Evolutionary conservation across 441 rosid genomes (phyloP).

Genomic region (Kokia cookei): DNA sequence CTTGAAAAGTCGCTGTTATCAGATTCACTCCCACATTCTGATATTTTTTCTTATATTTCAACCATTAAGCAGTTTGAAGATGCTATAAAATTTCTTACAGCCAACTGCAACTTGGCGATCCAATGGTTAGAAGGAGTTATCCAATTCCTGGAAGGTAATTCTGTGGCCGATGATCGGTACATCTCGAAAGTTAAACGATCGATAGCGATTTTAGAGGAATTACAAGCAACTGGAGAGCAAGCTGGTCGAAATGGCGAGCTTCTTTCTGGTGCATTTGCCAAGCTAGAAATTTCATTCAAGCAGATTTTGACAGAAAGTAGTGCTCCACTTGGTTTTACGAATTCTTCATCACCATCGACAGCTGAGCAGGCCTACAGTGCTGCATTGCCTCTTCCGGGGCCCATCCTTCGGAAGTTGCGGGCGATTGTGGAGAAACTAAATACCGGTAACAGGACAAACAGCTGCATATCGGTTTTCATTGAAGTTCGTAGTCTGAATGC

Average conservation of each 20-base stretch:
- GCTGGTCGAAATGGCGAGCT: slow-evolving; percentile 16
- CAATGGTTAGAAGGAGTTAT: slow-evolving; percentile 58
- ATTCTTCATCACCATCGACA: not conserved
- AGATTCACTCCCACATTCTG: slow-evolving; percentile 18
- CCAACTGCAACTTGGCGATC: slow-evolving; percentile 58
- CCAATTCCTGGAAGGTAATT: slow-evolving; percentile 36
- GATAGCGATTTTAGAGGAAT: slow-evolving; percentile 28
- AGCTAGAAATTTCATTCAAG: slow-evolving; percentile 48
- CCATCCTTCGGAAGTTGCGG: slow-evolving; percentile 32
- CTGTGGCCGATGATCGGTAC: slow-evolving; percentile 27
- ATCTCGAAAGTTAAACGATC: slow-evolving; percentile 33
- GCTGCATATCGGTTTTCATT: slow-evolving; percentile 29
- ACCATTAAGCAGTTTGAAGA: slow-evolving; percentile 51
- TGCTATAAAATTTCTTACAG: slow-evolving; percentile 51
- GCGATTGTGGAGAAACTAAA: slow-evolving; percentile 38
- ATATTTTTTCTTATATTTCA: slow-evolving; percentile 33
- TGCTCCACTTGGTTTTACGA: not conserved
- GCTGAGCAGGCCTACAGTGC: slow-evolving; percentile 7
- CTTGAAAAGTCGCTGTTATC: slow-evolving; percentile 41
- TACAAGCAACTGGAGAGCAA: slow-evolving; percentile 30
- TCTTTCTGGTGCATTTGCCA: slow-evolving; percentile 37
- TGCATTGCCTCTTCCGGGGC: slow-evolving; percentile 10
- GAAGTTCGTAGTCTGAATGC: slow-evolving; percentile 35
- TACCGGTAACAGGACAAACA: slow-evolving; percentile 27
- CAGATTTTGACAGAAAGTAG: slow-evolving; percentile 30